Evolutionary conservation across 257 asterid genomes (phyloP).

Genomic region (Leonotis leonurus): DNA sequence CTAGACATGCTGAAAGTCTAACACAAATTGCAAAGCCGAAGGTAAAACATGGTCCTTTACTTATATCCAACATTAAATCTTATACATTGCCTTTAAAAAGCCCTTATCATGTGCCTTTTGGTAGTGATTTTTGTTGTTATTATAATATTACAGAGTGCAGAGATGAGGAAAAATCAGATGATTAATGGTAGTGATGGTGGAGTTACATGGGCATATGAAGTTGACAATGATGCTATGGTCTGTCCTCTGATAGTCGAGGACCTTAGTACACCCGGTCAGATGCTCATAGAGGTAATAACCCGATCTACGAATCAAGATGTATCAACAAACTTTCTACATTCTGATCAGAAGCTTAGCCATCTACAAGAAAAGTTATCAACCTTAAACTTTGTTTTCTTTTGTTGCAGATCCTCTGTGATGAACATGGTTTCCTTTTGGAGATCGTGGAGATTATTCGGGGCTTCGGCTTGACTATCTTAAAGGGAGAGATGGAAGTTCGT

Average conservation of each 20-base stretch:
- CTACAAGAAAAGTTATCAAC: not conserved
- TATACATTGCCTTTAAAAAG: not conserved
- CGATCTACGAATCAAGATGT: no score
- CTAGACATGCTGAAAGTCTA: conserved; percentile 46
- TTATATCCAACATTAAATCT: not conserved
- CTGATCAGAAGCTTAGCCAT: not conserved
- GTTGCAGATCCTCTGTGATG: conserved; percentile 75
- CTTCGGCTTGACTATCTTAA: conserved; percentile 60
- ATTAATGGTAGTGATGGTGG: no score
- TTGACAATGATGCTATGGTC: conserved; percentile 52
- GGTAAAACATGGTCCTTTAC: no score
- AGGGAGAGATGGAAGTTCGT: conserved; percentile 71
- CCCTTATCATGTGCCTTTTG: not conserved
- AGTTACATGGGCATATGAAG: conserved; percentile 93
- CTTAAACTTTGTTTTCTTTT: conserved; percentile 8
- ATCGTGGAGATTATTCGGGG: conserved; percentile 60
- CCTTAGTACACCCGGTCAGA: conserved; percentile 63
- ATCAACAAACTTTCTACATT: not conserved
- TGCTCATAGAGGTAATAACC: conserved; percentile 64
- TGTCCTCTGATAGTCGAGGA: conserved; percentile 88
- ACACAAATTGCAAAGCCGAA: conserved; percentile 28
- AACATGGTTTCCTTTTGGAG: conserved; percentile 72
- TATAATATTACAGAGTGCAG: no score
- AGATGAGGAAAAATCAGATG: no score
- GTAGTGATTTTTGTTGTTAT: not conserved